Percentiles rank a stretch among this genome's conserved stretches.
phyloP scores from a whole-genome alignment of 305 asterid genomes.

The Solanum hybrid region DNA sequence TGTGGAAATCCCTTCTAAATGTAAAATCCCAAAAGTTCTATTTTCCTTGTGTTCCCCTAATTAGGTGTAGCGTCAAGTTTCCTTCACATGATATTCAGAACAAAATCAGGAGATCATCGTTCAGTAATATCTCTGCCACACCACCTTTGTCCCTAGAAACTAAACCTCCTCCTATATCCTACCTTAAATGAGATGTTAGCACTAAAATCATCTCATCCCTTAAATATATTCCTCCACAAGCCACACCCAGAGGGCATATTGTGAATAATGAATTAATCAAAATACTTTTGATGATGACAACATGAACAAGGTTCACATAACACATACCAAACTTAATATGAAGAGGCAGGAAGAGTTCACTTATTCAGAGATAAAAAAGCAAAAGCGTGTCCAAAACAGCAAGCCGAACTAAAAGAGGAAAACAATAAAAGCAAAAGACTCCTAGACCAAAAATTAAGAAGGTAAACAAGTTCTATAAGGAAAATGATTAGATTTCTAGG shows the following conservation, averaged over 20 bases:
- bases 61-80: background rate
- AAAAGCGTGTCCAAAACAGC: background rate
- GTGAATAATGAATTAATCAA: no score
- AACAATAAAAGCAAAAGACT: background rate
- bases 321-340: background rate
- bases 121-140: background rate
- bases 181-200: background rate
- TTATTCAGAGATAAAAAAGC: background rate
- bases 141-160: background rate
- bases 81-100: background rate
- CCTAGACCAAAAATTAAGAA: background rate
- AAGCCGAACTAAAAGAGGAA: background rate
- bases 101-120: background rate
- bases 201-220: background rate
- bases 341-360: background rate
- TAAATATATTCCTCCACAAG: background rate
- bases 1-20: background rate
- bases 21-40: background rate
- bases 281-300: background rate
- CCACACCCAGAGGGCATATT: background rate
- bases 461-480: background rate
- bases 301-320: background rate
- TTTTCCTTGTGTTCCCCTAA: background rate
- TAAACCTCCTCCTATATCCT: background rate
- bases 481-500: background rate